Conservation (phyloP, 2,329 filamentous ascomycete species). For the Neofusicoccum sp. region DNA sequence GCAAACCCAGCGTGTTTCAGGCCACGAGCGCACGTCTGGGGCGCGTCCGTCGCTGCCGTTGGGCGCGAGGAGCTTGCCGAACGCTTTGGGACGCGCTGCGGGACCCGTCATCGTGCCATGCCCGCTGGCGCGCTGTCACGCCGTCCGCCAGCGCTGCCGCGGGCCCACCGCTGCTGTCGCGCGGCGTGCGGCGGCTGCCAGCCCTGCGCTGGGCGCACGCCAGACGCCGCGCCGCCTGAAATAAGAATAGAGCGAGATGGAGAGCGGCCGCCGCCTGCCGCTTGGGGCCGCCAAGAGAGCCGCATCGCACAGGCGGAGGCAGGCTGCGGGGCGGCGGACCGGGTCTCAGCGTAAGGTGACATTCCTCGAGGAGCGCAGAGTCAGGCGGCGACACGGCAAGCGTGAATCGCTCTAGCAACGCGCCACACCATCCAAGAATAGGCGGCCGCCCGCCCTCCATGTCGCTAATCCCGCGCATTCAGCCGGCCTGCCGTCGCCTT, state of each 20-base stretch:
- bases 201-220: no score
- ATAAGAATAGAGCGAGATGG: neutral
- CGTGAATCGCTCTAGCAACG: conserved; percentile 14
- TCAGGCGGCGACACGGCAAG: conserved; percentile 8
- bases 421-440: conserved; percentile 16
- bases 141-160: neutral
- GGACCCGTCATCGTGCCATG: conserved; percentile 1
- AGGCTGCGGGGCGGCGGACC: neutral
- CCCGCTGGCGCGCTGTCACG: conserved; percentile 6
- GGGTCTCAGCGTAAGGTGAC: conserved; percentile 1
- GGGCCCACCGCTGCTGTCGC: neutral
- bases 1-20: conserved; percentile 8
- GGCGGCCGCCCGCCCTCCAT: conserved; percentile 1
- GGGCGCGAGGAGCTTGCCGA: conserved; percentile 9
- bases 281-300: conserved; percentile 2
- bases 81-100: neutral
- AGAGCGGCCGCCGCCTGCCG: neutral
- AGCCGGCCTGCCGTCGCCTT: conserved; percentile 2
- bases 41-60: neutral
- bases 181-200: neutral
- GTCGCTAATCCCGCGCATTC: conserved; percentile 14
- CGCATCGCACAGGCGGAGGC: neutral
- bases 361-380: conserved; percentile 10
- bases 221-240: neutral
- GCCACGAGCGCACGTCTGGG: conserved; percentile 7